A percentile compares a stretch with the other conserved stretches of the same genome.
phyloP scores from a whole-genome alignment of 805 yeast genomes.

The Kurtzmaniella cleridarum region DNA sequence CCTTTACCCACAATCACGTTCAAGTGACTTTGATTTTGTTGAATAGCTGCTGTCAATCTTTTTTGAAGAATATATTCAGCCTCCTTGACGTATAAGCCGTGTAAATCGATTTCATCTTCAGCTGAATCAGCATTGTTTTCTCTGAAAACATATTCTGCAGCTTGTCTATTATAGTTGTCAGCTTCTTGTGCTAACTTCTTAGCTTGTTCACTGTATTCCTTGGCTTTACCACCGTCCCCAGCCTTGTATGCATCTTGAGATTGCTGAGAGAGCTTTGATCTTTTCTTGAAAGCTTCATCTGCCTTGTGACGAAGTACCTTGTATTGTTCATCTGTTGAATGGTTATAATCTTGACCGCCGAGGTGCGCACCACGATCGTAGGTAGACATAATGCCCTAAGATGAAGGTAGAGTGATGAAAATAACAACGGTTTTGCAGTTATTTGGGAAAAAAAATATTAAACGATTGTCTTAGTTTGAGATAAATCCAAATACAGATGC shows the following conservation, averaged over 20 bases:
- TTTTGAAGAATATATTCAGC: slow-evolving; percentile 73
- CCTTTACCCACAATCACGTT: slow-evolving; percentile 94
- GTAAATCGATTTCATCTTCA: slow-evolving; percentile 84
- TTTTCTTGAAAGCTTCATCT: slow-evolving; percentile 54
- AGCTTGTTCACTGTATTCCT: slow-evolving; percentile 64
- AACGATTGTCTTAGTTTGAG: not conserved
- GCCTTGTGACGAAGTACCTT: slow-evolving; percentile 62
- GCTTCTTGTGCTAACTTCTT: slow-evolving; percentile 56
- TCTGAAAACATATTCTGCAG: slow-evolving; percentile 84
- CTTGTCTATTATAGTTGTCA: slow-evolving; percentile 66
- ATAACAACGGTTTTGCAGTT: not conserved
- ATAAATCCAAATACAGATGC: not conserved
- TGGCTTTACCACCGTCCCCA: slow-evolving; percentile 74
- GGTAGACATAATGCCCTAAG: slow-evolving; percentile 6
- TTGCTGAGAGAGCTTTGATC: slow-evolving; percentile 50
- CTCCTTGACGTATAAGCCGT: slow-evolving; percentile 86
- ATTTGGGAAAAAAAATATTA: too few relatives aligned
- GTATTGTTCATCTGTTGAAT: slow-evolving; percentile 64
- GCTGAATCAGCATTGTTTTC: slow-evolving; percentile 87
- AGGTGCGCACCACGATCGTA: slow-evolving; percentile 22
- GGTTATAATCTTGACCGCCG: slow-evolving; percentile 50
- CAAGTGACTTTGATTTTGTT: slow-evolving; percentile 54
- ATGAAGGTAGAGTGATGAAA: not conserved
- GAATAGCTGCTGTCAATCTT: slow-evolving; percentile 62
- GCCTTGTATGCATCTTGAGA: slow-evolving; percentile 73